Percentiles rank a stretch among this genome's conserved stretches.
Conservation (phyloP, 306 rosid genomes). For the Dryas drummondii region DNA sequence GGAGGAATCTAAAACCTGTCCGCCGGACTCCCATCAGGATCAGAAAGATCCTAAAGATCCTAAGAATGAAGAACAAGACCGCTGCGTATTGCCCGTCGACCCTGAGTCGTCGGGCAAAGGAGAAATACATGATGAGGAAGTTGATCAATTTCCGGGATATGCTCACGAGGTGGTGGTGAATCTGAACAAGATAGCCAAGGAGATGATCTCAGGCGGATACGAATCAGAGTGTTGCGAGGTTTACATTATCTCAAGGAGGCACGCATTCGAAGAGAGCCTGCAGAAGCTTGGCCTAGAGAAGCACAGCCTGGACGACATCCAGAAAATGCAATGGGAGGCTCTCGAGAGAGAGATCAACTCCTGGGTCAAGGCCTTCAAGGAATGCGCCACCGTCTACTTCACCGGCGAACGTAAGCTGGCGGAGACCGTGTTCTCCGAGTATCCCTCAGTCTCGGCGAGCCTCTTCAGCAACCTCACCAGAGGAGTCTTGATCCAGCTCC, state of each 20-base stretch:
- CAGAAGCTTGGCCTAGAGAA: constrained; percentile 37
- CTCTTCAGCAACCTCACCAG: constrained; percentile 42
- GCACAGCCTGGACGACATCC: constrained; percentile 57
- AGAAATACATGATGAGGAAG: not conserved
- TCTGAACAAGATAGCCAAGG: constrained; percentile 47
- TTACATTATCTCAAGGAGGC: constrained; percentile 40
- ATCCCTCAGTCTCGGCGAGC: constrained; percentile 27
- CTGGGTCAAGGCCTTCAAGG: constrained; percentile 58
- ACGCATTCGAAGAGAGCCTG: constrained; percentile 40
- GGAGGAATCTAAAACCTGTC: constrained; percentile 43
- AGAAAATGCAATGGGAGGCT: constrained; percentile 62
- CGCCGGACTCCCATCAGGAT: not conserved
- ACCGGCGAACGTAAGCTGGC: constrained; percentile 42
- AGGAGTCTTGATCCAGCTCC: constrained; percentile 40
- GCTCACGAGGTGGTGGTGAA: constrained; percentile 33
- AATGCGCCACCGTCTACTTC: constrained; percentile 49
- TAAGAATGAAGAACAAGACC: constrained; percentile 12
- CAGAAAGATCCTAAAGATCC: constrained; percentile 28
- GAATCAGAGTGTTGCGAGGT: constrained; percentile 55
- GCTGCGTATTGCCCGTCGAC: constrained; percentile 9
- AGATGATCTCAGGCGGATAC: constrained; percentile 59
- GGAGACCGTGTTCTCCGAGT: constrained; percentile 40
- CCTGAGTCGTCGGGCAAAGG: constrained; percentile 10
- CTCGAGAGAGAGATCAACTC: constrained; percentile 51
- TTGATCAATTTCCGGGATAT: constrained; percentile 40